A percentile compares a stretch with the other conserved stretches of the same genome.
Conservation (phyloP, 75 land plant genomes). For the Cryptomeria japonica region DNA sequence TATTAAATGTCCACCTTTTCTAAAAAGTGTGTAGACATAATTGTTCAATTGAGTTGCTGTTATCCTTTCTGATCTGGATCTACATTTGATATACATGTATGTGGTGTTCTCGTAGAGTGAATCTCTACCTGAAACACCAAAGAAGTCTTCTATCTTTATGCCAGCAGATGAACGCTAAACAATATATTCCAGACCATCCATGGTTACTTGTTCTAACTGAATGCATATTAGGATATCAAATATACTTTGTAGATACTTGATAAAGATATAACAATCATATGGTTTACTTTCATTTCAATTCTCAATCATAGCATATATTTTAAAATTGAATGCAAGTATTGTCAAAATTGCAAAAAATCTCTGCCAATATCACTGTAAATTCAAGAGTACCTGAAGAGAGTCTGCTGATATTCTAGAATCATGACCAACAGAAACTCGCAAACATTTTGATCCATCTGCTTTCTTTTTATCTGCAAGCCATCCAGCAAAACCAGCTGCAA, state of each 20-base stretch:
- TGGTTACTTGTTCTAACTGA: too few relatives aligned
- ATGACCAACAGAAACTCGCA: constrained; percentile 86
- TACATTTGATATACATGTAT: neutral
- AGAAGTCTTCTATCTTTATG: neutral
- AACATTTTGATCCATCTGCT: constrained; percentile 42
- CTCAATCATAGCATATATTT: constrained; percentile 1
- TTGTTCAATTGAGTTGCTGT: neutral
- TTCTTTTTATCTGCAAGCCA: constrained; percentile 84
- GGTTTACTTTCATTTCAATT: neutral
- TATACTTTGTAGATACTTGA: too few relatives aligned
- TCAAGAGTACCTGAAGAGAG: constrained; percentile 57
- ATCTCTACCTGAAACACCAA: neutral
- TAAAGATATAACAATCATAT: neutral
- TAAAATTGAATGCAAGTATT: constrained; percentile 6
- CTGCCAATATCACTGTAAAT: neutral
- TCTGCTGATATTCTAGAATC: constrained; percentile 93
- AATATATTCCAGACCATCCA: neutral
- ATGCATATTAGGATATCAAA: too few relatives aligned
- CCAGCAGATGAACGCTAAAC: neutral
- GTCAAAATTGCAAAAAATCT: neutral
- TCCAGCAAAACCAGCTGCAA: constrained; percentile 90
- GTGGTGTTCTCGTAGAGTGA: neutral
- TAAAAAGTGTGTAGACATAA: neutral
- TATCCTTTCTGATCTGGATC: neutral
- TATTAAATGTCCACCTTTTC: neutral